Percentiles rank a stretch among this genome's conserved stretches.
Conservation (phyloP, 345 rosid genomes). For the Lepidium didymum region DNA sequence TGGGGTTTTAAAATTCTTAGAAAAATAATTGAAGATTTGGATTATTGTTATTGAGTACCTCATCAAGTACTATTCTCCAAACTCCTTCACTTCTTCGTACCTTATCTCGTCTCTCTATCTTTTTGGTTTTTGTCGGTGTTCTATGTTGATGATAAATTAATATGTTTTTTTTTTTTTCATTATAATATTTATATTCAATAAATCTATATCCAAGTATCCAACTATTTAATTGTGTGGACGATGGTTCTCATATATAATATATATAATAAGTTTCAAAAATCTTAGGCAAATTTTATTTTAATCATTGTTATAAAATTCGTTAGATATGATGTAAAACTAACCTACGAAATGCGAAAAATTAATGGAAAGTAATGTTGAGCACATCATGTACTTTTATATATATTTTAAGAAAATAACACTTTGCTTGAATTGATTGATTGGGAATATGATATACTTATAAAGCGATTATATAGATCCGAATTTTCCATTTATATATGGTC, state of each 20-base stretch:
- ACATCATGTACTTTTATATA: background rate
- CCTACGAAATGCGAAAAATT: background rate
- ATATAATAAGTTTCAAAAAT: too few relatives aligned
- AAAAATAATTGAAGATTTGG: constrained; percentile 13
- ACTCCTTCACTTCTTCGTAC: constrained; percentile 20
- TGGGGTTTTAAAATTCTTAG: constrained; percentile 3
- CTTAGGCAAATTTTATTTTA: background rate
- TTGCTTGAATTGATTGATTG: background rate
- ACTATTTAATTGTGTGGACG: background rate
- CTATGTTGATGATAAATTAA: background rate
- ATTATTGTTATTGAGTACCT: constrained; percentile 24
- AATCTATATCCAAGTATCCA: constrained; percentile 1
- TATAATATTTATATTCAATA: background rate
- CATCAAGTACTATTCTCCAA: constrained; percentile 15
- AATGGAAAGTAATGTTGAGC: constrained; percentile 20
- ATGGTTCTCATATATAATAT: background rate
- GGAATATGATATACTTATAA: background rate
- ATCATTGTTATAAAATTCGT: background rate
- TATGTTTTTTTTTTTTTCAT: background rate
- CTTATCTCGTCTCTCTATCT: constrained; percentile 9
- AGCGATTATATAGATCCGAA: background rate
- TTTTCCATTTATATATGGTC: background rate
- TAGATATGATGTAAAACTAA: background rate
- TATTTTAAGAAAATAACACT: background rate
- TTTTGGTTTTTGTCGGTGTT: constrained; percentile 21